A percentile compares a stretch with the other conserved stretches of the same genome.
These are phyloP conservation scores for Quercus agrifolia DNA, from an alignment of 306 rosid genomes.

Conservation along the genomic window DNA sequence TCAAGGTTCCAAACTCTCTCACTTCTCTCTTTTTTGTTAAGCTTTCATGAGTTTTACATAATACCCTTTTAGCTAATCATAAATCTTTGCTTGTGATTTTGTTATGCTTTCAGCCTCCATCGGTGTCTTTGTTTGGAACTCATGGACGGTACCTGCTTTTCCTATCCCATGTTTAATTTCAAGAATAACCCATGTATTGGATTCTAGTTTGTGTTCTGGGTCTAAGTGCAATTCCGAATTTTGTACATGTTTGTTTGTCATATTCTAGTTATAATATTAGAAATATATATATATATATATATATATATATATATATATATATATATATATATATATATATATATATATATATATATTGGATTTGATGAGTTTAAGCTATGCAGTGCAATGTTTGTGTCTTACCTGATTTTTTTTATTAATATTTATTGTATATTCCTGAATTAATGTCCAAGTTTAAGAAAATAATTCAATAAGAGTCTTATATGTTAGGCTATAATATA, in stretches of 20 bases:
- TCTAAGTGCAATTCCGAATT: neutral
- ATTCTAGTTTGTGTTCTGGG: neutral
- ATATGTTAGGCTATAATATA: too few species aligned
- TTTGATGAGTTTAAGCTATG: neutral
- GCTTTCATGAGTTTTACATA: neutral
- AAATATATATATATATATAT: too few species aligned
- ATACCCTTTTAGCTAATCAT: neutral
- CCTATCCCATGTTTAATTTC: neutral
- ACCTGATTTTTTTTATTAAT: neutral
- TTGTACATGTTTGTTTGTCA: neutral
- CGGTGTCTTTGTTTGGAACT: slow-evolving; percentile 26
- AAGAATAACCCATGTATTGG: neutral
- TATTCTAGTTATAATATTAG: neutral
- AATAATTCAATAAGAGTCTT: too few species aligned
- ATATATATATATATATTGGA: neutral
- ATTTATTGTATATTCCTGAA: neutral
- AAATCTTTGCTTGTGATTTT: neutral
- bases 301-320: too few species aligned
- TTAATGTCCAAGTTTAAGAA: neutral
- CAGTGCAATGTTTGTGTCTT: neutral
- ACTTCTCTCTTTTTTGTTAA: neutral
- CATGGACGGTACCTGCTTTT: slow-evolving; percentile 43
- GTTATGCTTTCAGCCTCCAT: slow-evolving; percentile 24
- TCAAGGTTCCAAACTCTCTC: too few species aligned
- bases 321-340: too few species aligned